Percentiles rank a stretch among this genome's conserved stretches.
Conservation (phyloP, 2,329 filamentous ascomycete genomes). For the Neopestalotiopsis sp. region DNA sequence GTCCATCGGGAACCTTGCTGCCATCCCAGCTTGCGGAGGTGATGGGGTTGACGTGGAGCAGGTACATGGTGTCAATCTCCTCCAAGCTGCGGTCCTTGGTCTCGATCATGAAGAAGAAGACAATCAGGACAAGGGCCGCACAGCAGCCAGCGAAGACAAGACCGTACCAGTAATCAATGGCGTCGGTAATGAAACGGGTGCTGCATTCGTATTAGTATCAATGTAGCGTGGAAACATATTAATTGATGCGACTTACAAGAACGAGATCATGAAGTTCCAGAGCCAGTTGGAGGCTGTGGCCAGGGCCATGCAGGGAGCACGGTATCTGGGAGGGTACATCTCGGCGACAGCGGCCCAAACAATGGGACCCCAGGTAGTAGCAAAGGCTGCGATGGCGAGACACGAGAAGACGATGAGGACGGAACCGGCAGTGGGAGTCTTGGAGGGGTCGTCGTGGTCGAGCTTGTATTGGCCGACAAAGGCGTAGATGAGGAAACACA, state of each 20-base stretch:
- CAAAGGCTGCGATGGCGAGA: constrained; percentile 70
- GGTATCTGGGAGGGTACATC: constrained; percentile 65
- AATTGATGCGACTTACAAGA: constrained; percentile 42
- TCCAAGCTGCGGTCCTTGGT: constrained; percentile 74
- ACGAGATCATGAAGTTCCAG: constrained; percentile 67
- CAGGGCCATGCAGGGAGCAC: constrained; percentile 58
- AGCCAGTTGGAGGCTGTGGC: constrained; percentile 65
- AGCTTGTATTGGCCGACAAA: constrained; percentile 54
- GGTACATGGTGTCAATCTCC: constrained; percentile 81
- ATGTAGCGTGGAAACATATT: not conserved
- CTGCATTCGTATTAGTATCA: constrained; percentile 20
- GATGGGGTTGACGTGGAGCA: constrained; percentile 54
- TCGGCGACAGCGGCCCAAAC: constrained; percentile 71
- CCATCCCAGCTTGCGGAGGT: constrained; percentile 45
- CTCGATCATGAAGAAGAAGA: constrained; percentile 80
- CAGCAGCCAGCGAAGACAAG: constrained; percentile 75
- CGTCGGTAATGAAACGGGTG: constrained; percentile 74
- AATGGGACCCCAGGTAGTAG: constrained; percentile 73
- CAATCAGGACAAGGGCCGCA: constrained; percentile 64
- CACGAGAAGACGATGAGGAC: constrained; percentile 72
- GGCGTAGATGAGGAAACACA: constrained; percentile 55
- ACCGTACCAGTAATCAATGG: constrained; percentile 73
- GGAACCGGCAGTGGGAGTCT: constrained; percentile 55
- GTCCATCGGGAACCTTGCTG: constrained; percentile 31
- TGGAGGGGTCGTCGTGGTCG: constrained; percentile 45